phyloP scores from a whole-genome alignment of 768 basidiomycete species.

The Termitomyces heimii region DNA sequence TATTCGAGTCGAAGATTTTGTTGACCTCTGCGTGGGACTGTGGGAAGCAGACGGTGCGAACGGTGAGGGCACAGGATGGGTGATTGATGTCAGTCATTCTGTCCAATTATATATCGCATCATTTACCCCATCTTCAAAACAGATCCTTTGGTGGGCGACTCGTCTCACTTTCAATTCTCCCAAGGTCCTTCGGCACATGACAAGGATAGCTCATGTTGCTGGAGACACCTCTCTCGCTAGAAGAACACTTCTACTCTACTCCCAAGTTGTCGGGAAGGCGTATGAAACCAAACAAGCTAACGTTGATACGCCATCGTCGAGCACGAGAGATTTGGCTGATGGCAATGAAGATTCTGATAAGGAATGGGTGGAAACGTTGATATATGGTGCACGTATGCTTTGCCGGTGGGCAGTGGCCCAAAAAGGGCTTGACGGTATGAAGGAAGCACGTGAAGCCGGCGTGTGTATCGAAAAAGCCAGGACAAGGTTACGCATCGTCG shows the following conservation, averaged over 20 bases:
- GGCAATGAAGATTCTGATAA: constrained; percentile 29
- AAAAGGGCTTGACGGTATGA: constrained; percentile 37
- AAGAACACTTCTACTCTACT: constrained; percentile 75
- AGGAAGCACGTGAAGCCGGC: constrained; percentile 59
- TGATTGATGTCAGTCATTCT: constrained; percentile 61
- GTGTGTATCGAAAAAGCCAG: constrained; percentile 55
- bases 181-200: constrained; percentile 79
- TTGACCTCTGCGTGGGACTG: constrained; percentile 70
- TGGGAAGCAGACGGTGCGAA: constrained; percentile 74
- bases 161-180: constrained; percentile 92
- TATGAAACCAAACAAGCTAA: constrained; percentile 43
- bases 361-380: constrained; percentile 68
- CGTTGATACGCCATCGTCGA: not conserved
- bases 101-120: not conserved
- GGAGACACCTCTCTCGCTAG: constrained; percentile 60
- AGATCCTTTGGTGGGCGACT: constrained; percentile 94
- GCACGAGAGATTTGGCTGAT: constrained; percentile 2
- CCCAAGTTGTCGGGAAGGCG: constrained; percentile 80
- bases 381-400: constrained; percentile 75
- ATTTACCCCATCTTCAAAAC: constrained; percentile 5
- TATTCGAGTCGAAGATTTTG: constrained; percentile 74
- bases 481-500: constrained; percentile 40
- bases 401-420: constrained; percentile 40
- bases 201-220: constrained; percentile 58
- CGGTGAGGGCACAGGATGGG: constrained; percentile 66